Percentiles rank a stretch among this genome's conserved stretches.
Evolutionary conservation across 768 basidiomycete genomes (phyloP).

Genomic region (Erythrobasidium yunnanense): DNA sequence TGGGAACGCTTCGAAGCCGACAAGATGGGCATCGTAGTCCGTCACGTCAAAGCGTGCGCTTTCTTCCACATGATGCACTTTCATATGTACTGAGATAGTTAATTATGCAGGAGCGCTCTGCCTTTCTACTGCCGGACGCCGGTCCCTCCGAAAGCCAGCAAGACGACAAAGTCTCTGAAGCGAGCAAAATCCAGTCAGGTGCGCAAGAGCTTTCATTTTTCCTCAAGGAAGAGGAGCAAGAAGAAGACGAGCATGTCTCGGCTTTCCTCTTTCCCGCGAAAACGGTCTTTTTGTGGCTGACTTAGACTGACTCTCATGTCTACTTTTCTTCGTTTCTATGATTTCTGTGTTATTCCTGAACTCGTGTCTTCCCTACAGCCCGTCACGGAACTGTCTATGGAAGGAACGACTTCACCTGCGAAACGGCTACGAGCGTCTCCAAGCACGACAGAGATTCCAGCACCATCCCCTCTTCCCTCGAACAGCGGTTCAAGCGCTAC

Average conservation of each 20-base stretch:
- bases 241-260: too few species aligned
- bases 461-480: neutral
- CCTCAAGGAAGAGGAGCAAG: too few species aligned
- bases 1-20: constrained; percentile 91
- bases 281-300: too few species aligned
- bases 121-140: neutral
- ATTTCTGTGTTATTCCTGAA: too few species aligned
- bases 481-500: neutral
- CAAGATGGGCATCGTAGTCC: constrained; percentile 86
- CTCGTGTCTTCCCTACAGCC: too few species aligned
- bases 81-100: too few species aligned
- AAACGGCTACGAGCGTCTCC: constrained; percentile 14
- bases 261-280: too few species aligned
- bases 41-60: constrained; percentile 77
- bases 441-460: constrained; percentile 6
- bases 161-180: constrained; percentile 23
- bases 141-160: neutral
- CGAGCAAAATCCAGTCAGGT: constrained; percentile 25
- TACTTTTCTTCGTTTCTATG: too few species aligned
- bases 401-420: constrained; percentile 3
- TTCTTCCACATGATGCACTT: too few species aligned
- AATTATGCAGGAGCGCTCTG: neutral
- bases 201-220: neutral
- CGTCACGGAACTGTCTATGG: neutral
- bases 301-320: too few species aligned